These are phyloP conservation scores for Wickerhamomyces pijperi DNA, from an alignment of 805 yeast genomes.

Conservation along the genomic window DNA sequence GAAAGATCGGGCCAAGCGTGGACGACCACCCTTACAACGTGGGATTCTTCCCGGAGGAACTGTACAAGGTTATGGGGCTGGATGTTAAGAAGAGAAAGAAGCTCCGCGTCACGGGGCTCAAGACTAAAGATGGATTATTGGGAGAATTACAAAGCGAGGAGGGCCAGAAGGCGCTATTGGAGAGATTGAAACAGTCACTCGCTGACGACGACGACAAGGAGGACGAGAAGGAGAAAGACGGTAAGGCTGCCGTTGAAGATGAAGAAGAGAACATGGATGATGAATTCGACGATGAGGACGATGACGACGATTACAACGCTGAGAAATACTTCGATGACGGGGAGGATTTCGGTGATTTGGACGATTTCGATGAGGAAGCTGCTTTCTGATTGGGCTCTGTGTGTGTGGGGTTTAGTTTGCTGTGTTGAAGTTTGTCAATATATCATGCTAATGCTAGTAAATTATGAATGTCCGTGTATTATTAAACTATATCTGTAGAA, in stretches of 20 bases:
- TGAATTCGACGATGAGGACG: constrained; percentile 43
- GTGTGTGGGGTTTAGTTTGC: too few species aligned
- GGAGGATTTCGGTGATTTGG: constrained; percentile 35
- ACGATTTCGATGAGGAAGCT: constrained; percentile 48
- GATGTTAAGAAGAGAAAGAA: constrained; percentile 41
- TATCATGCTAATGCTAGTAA: too few species aligned
- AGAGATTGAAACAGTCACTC: constrained; percentile 36
- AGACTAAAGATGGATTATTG: constrained; percentile 13
- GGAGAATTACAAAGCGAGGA: constrained; percentile 18
- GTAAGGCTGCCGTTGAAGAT: constrained; percentile 18
- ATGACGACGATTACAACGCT: constrained; percentile 54
- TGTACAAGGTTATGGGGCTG: constrained; percentile 61
- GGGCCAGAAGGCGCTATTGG: too few species aligned
- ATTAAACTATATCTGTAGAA: too few species aligned
- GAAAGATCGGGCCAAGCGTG: constrained; percentile 59
- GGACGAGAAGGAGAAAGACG: constrained; percentile 28
- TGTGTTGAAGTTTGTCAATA: too few species aligned
- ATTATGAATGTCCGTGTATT: too few species aligned
- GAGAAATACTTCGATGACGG: constrained; percentile 57
- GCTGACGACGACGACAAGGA: constrained; percentile 34
- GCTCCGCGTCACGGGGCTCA: too few species aligned
- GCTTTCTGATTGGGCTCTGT: too few species aligned
- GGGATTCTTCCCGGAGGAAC: constrained; percentile 67
- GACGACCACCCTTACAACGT: constrained; percentile 69
- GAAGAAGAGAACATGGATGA: constrained; percentile 41